Evolutionary conservation across 306 rosid species (phyloP).

Genomic region (Bauhinia variegata): DNA sequence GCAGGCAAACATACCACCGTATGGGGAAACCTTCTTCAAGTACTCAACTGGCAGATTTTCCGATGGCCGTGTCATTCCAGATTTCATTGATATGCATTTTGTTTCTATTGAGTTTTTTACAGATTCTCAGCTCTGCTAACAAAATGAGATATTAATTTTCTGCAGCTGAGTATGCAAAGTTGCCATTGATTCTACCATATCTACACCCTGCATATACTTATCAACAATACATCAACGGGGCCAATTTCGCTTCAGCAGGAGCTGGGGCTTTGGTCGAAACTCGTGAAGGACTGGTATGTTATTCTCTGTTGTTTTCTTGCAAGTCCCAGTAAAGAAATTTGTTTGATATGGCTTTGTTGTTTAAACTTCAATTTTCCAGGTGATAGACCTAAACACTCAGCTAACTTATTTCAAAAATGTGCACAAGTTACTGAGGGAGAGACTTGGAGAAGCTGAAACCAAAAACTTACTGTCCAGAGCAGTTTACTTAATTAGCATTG

Average conservation of each 20-base stretch:
- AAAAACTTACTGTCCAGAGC: slow-evolving; percentile 46
- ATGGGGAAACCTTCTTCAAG: slow-evolving; percentile 50
- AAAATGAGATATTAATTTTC: background rate
- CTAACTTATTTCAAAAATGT: slow-evolving; percentile 42
- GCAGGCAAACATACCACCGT: slow-evolving; percentile 39
- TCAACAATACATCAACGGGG: slow-evolving; percentile 12
- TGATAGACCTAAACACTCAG: slow-evolving; percentile 52
- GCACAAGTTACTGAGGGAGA: slow-evolving; percentile 35
- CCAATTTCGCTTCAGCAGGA: slow-evolving; percentile 46
- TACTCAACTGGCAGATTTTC: slow-evolving; percentile 46
- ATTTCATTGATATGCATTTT: slow-evolving; percentile 40
- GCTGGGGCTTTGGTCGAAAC: slow-evolving; percentile 25
- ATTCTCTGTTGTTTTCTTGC: slow-evolving; percentile 43
- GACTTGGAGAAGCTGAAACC: slow-evolving; percentile 44
- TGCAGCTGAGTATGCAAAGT: slow-evolving; percentile 42
- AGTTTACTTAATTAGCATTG: slow-evolving; percentile 54
- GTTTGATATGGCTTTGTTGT: no score
- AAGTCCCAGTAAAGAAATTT: slow-evolving; percentile 34
- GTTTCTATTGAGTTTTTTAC: background rate
- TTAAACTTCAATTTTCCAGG: slow-evolving; percentile 36
- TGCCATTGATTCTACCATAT: slow-evolving; percentile 35
- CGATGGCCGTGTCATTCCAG: slow-evolving; percentile 45
- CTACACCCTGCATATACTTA: slow-evolving; percentile 32
- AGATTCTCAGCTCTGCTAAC: background rate
- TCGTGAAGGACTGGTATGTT: slow-evolving; percentile 12